These are phyloP conservation scores for Stylonectria norvegica DNA, from an alignment of 2,329 filamentous ascomycete genomes.

Conservation along the genomic window DNA sequence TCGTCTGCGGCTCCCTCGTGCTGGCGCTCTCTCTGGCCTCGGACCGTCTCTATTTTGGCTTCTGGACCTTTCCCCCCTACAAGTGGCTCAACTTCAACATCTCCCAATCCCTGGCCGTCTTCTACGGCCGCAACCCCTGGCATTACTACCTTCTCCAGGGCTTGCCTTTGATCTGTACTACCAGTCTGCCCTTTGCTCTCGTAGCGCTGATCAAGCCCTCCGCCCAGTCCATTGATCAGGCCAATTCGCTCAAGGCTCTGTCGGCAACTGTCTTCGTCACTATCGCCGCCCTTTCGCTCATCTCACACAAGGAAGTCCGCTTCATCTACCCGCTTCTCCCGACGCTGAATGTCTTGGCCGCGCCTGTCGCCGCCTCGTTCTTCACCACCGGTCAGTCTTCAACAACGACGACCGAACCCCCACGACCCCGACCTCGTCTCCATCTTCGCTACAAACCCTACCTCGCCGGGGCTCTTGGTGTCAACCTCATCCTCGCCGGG, in stretches of 20 bases:
- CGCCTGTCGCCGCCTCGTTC: slow-evolving; percentile 62
- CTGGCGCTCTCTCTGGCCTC: slow-evolving; percentile 62
- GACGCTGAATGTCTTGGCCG: slow-evolving; percentile 76
- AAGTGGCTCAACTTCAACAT: slow-evolving; percentile 91
- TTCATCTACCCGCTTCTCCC: slow-evolving; percentile 94
- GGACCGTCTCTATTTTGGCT: slow-evolving; percentile 76
- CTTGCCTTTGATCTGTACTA: slow-evolving; percentile 80
- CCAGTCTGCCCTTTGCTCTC: slow-evolving; percentile 72
- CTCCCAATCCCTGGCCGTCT: slow-evolving; percentile 78
- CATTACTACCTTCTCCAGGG: slow-evolving; percentile 94
- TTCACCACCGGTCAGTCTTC: slow-evolving; percentile 46
- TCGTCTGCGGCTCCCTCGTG: slow-evolving; percentile 60
- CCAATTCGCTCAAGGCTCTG: slow-evolving; percentile 41
- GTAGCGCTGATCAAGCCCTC: slow-evolving; percentile 57
- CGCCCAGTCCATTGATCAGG: slow-evolving; percentile 32
- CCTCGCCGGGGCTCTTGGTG: slow-evolving; percentile 55
- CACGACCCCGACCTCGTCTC: slow-evolving; percentile 24
- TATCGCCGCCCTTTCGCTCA: slow-evolving; percentile 63
- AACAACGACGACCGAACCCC: slow-evolving; percentile 25
- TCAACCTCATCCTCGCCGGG: slow-evolving; percentile 68
- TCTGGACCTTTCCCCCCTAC: slow-evolving; percentile 85
- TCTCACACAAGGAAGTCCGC: slow-evolving; percentile 94
- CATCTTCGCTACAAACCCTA: slow-evolving; percentile 51
- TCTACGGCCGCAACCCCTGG: slow-evolving; percentile 86
- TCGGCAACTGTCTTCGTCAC: slow-evolving; percentile 58